phyloP scores from a whole-genome alignment of 2,329 filamentous ascomycete genomes.

The Cordyceps javanica region DNA sequence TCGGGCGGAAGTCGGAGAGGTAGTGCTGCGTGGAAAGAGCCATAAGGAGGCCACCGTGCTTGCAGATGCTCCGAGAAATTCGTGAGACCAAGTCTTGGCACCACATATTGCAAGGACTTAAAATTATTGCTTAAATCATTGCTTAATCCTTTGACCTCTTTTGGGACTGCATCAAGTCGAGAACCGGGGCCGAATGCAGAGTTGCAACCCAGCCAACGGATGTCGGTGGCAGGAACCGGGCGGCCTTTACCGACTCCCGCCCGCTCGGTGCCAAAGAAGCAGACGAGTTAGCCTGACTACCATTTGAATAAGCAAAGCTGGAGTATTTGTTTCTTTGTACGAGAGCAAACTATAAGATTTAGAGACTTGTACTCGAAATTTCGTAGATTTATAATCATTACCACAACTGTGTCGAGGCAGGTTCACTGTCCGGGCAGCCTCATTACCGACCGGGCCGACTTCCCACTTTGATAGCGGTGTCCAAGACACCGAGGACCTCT shows the following conservation, averaged over 20 bases:
- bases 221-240: background rate
- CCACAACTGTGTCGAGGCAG: too few species aligned
- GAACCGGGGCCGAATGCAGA: background rate
- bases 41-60: background rate
- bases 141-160: background rate
- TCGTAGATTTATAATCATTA: too few species aligned
- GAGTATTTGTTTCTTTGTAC: too few species aligned
- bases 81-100: background rate
- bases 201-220: background rate
- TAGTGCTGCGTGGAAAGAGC: background rate
- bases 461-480: too few species aligned
- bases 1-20: conserved; percentile 5
- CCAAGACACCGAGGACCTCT: too few species aligned
- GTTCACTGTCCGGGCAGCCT: too few species aligned
- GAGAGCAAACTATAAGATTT: too few species aligned
- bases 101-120: background rate
- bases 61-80: background rate
- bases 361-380: too few species aligned
- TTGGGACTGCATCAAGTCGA: background rate
- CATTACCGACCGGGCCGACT: too few species aligned
- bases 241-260: background rate
- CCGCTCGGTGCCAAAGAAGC: background rate
- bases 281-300: too few species aligned
- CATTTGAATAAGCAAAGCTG: too few species aligned
- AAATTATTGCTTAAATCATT: background rate